Percentiles rank a stretch among this genome's conserved stretches.
These are phyloP conservation scores for Coprinopsis strossmayeri DNA, from an alignment of 768 basidiomycete genomes.

Conservation along the genomic window DNA sequence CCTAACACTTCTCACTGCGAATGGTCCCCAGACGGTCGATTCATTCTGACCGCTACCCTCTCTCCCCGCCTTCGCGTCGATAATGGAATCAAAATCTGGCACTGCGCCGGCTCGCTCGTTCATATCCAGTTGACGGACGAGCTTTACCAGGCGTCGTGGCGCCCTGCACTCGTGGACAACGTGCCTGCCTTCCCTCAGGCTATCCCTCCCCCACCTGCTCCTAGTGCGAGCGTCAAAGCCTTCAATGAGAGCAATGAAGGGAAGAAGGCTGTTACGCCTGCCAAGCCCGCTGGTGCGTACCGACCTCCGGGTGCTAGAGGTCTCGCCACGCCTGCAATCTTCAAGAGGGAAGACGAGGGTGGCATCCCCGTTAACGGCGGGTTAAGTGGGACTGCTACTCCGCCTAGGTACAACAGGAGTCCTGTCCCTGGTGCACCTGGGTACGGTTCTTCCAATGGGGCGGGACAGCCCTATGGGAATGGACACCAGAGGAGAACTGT, in stretches of 20 bases:
- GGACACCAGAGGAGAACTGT: conserved; percentile 48
- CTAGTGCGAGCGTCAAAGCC: conserved; percentile 49
- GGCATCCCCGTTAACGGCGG: conserved; percentile 44
- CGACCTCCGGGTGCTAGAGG: conserved; percentile 92
- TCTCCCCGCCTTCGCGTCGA: conserved; percentile 94
- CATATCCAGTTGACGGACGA: conserved; percentile 82
- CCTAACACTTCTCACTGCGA: conserved; percentile 92
- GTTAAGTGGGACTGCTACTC: conserved; percentile 52
- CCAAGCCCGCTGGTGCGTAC: conserved; percentile 82
- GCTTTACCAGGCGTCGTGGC: conserved; percentile 85
- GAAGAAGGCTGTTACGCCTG: conserved; percentile 42
- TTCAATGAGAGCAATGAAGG: conserved; percentile 28
- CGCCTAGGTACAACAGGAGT: conserved; percentile 56
- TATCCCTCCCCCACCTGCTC: conserved; percentile 64
- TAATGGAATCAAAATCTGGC: conserved; percentile 96
- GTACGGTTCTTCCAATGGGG: conserved; percentile 19
- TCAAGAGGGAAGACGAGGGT: conserved; percentile 89
- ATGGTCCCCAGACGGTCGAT: conserved; percentile 93
- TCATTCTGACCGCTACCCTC: conserved; percentile 91
- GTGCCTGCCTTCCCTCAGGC: conserved; percentile 60
- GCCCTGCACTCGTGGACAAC: conserved; percentile 62
- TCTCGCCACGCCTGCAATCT: conserved; percentile 79
- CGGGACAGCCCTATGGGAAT: conserved; percentile 20
- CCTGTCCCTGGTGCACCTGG: conserved; percentile 47
- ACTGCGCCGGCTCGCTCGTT: conserved; percentile 82